Evolutionary conservation across 257 asterid genomes (phyloP).

Genomic region (Perilla frutescens): DNA sequence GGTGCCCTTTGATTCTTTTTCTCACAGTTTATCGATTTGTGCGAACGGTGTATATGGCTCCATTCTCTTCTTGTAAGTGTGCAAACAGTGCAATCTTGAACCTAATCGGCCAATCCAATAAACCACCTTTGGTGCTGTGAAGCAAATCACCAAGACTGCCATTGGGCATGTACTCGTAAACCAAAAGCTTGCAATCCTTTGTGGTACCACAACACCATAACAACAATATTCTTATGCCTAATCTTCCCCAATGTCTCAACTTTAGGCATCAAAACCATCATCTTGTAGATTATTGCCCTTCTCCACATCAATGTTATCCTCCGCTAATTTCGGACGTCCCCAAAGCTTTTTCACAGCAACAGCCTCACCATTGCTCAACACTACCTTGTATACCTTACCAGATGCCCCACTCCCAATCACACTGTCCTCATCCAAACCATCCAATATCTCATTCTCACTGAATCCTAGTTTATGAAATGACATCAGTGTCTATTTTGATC

Average conservation of each 20-base stretch:
- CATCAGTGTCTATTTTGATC: conserved; percentile 92
- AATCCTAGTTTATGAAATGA: conserved; percentile 91
- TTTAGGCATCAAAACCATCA: conserved; percentile 74
- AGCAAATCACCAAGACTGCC: conserved; percentile 93
- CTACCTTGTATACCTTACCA: conserved; percentile 96
- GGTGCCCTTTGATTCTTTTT: too few relatives aligned
- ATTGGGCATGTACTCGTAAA: too few relatives aligned
- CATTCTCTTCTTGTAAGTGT: too few relatives aligned
- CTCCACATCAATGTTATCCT: too few relatives aligned
- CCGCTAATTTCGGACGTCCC: conserved; percentile 59
- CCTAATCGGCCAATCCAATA: conserved; percentile 88
- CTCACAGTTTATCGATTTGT: too few relatives aligned
- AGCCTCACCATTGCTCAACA: conserved; percentile 72
- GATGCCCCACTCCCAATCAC: conserved; percentile 93
- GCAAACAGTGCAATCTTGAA: conserved; percentile 84
- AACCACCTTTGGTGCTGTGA: conserved; percentile 76
- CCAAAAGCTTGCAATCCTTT: too few relatives aligned
- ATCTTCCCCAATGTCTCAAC: conserved; percentile 90
- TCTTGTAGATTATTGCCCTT: conserved; percentile 59
- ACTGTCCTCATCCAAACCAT: conserved; percentile 85
- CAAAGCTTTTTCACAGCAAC: conserved; percentile 92
- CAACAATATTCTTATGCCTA: too few relatives aligned
- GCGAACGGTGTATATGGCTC: too few relatives aligned
- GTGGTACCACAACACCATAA: too few relatives aligned
- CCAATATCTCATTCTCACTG: conserved; percentile 78